These are phyloP conservation scores for Colletotrichum plurivorum DNA, from an alignment of 2,329 filamentous ascomycete genomes.

Conservation along the genomic window DNA sequence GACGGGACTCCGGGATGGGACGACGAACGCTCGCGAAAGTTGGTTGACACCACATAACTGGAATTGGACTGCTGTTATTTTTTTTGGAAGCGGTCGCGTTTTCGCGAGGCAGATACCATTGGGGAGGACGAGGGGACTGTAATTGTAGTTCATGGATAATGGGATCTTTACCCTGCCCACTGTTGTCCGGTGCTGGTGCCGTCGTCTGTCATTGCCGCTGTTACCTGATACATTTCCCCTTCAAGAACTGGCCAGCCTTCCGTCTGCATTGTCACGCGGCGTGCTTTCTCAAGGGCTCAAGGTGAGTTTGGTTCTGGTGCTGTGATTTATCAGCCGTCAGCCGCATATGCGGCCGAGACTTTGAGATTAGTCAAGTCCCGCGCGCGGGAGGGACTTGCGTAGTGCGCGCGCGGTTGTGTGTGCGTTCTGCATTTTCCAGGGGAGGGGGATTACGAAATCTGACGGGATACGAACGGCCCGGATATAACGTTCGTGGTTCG, in stretches of 20 bases:
- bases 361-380: conserved; percentile 7
- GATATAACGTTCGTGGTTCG: too few species aligned
- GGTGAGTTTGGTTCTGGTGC: background rate
- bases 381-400: background rate
- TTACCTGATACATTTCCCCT: too few species aligned
- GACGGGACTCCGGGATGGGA: conserved; percentile 13
- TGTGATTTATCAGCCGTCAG: conserved; percentile 9
- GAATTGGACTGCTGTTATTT: conserved; percentile 27
- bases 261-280: background rate
- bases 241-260: background rate
- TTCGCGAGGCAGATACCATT: conserved; percentile 27
- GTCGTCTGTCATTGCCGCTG: too few species aligned
- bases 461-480: too few species aligned
- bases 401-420: background rate
- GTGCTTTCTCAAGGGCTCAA: background rate
- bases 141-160: conserved; percentile 40
- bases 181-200: background rate
- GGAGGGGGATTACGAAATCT: background rate
- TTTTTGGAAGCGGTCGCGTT: conserved; percentile 16
- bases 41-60: conserved; percentile 39
- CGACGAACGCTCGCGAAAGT: conserved; percentile 20
- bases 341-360: background rate
- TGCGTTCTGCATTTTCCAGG: background rate
- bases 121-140: conserved; percentile 24
- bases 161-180: conserved; percentile 23